Base-by-base conservation (phyloP, 2,329 filamentous ascomycete genomes). In the Aureobasidium sp. region DNA sequence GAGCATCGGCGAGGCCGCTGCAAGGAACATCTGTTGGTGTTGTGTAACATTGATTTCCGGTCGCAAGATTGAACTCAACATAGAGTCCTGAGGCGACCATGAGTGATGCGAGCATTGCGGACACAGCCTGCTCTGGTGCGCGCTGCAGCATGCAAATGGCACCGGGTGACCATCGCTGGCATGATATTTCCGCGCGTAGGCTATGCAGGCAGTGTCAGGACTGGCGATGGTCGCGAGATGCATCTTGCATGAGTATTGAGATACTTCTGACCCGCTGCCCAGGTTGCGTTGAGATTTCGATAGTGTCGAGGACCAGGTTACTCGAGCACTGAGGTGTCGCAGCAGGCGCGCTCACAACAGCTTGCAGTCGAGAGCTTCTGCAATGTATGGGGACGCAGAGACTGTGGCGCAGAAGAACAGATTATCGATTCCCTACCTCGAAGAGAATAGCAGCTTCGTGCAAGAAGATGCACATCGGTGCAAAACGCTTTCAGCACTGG, bases 231-330 rank as follows among this genome's bases (percentile, higher is more conserved):
- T 36, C 14, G 41, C 42, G 31, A 37, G 20, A 37, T 47, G 8
- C 15, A 58, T 58, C 55, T 47, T 58, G 55, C 55, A 58, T 58
- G 15, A n/a, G 31, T 47, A 37, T 47, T 42, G 42, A 58, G 55
- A 58, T 58, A 14, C 37, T 15, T 34, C 42, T 27, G 31, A 12
- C 29, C 55, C 42, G 42, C 55, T 58, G 29, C 42, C 55, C 53
- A 58, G 42, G 55, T 58, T 47, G 22, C 7, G 25, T 1, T 34
- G 27, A 56, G 25, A 44, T 44, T 37, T 17, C 27, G 27, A 31
- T 22, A 22, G 12, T 25, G 42, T 47, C 9, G 29, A 34, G 25
- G 31, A 47, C 37, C 55, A 48, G 55, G 37, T 58, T 42, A 15
- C 12, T 36, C 27, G 20, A 29, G 42, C 17, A 14, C 12, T 42